Base-by-base conservation (phyloP, 208 protist genomes). In the Leishmania mexicana region DNA sequence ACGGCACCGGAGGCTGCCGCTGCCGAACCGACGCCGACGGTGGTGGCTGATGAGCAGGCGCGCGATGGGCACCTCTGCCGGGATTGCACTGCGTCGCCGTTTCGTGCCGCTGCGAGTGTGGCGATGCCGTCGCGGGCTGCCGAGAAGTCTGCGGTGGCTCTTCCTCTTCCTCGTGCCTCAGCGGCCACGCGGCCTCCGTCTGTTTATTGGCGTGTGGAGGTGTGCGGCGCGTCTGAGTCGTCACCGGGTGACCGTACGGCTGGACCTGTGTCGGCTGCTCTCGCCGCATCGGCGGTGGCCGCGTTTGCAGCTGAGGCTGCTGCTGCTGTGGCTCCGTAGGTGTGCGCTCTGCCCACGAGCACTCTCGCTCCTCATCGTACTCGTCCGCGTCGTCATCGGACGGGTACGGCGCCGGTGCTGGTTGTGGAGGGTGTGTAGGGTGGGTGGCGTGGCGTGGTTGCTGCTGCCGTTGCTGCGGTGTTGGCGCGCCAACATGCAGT, bases 361-460 rank as follows among this genome's bases (percentile, higher is more conserved):
- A 31, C 75, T 68, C 75, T n/a, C 15, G 28, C 53, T 47, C 54
- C 19, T 64, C 58, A 8, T 58, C 35, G 15, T 72, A 40, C 51
- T 78, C 57, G 28, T 51, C 58, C 38, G 35, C 35, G 8, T 78
- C 40, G 11, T 78, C 40, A n/a, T 67, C 51, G 15, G 21, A 68
- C 24, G 75, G 38, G 54, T 47, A 67, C 42, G 75, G 31, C 17
- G 58, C 28, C 57, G n/a, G 28, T 77, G 53, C 58, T 17, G 87
- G 47, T 79, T 11, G 62, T 35, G 31, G 31, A 40, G 62, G 62
- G 62, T 68, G 31, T 21, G 62, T 13, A 8, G 62, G 10, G 28
- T 68, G 15, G 31, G 31, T 68, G 62, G 31, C 13, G 62, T 89
- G 3, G 88, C 91, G 62, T 73, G 79, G 47, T 10, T 73, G 75